Percentiles rank a stretch among this genome's conserved stretches.
Conservation (phyloP, 2,329 filamentous ascomycete species). For the Aspergillus amoenus region DNA sequence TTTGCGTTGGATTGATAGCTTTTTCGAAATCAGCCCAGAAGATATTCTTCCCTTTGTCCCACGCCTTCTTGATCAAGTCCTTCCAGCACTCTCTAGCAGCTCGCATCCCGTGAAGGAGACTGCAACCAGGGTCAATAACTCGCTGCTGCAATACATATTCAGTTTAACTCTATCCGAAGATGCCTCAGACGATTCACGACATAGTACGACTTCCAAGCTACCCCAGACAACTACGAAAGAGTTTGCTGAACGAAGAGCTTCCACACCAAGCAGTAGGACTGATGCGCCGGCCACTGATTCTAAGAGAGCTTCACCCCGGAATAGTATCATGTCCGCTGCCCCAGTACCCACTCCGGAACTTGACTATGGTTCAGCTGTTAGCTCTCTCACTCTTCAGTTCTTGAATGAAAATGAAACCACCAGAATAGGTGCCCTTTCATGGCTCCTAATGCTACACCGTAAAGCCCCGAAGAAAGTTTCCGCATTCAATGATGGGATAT, state of each 20-base stretch:
- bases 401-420: constrained; percentile 97
- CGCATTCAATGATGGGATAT: constrained; percentile 95
- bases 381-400: constrained; percentile 87
- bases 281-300: constrained; percentile 29
- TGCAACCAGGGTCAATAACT: constrained; percentile 83
- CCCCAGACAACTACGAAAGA: constrained; percentile 42
- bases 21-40: constrained; percentile 95
- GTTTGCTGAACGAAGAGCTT: constrained; percentile 41
- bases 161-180: constrained; percentile 83
- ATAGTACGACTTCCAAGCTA: constrained; percentile 40
- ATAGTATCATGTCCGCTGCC: constrained; percentile 45
- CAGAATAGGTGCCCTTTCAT: constrained; percentile 86
- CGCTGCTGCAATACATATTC: constrained; percentile 91
- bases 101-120: constrained; percentile 83
- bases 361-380: constrained; percentile 95
- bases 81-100: constrained; percentile 90
- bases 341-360: constrained; percentile 61
- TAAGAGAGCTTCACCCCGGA: constrained; percentile 41
- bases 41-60: constrained; percentile 95
- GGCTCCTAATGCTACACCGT: constrained; percentile 96
- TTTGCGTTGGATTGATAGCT: constrained; percentile 90
- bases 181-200: constrained; percentile 40
- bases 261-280: constrained; percentile 35
- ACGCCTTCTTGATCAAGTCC: constrained; percentile 82
- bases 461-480: constrained; percentile 92